A percentile compares a stretch with the other conserved stretches of the same genome.
These are phyloP conservation scores for Echium plantagineum DNA, from an alignment of 257 asterid species.

Conservation along the genomic window DNA sequence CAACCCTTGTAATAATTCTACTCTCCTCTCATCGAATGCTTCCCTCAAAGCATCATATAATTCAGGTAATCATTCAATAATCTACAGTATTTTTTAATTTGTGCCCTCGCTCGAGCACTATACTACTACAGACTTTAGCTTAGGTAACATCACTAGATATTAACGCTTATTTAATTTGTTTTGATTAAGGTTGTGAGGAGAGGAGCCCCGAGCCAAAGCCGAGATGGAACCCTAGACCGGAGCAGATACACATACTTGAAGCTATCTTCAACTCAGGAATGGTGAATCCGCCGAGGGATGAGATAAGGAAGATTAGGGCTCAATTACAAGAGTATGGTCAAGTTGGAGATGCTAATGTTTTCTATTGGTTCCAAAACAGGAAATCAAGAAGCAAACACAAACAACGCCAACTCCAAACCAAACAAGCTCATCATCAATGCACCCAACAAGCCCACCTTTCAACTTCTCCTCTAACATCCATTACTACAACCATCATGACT, in stretches of 20 bases:
- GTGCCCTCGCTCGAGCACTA: too few relatives aligned
- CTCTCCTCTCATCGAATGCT: constrained; percentile 22
- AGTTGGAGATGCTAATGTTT: constrained; percentile 93
- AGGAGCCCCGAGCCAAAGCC: constrained; percentile 93
- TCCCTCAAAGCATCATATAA: constrained; percentile 14
- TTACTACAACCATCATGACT: constrained; percentile 2
- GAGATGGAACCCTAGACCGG: constrained; percentile 92
- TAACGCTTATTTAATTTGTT: constrained; percentile 1
- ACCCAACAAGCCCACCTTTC: constrained; percentile 7
- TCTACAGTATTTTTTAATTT: neutral
- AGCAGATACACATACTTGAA: constrained; percentile 81
- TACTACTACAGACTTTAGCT: too few relatives aligned
- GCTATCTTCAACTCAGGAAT: constrained; percentile 88
- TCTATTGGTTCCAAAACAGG: constrained; percentile 96
- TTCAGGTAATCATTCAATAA: constrained; percentile 21
- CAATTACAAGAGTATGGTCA: constrained; percentile 83
- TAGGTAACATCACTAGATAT: too few relatives aligned
- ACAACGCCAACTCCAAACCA: constrained; percentile 53
- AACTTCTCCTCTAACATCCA: constrained; percentile 6
- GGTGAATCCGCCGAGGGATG: constrained; percentile 94
- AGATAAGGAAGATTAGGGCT: constrained; percentile 72
- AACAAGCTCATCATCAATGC: constrained; percentile 3
- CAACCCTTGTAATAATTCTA: constrained; percentile 4
- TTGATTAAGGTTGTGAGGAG: constrained; percentile 49
- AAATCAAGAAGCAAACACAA: constrained; percentile 91